A percentile compares a stretch with the other conserved stretches of the same genome.
These are phyloP conservation scores for Nematocida sp. DNA, from an alignment of 371 early-diverging fungal species.

Conservation along the genomic window DNA sequence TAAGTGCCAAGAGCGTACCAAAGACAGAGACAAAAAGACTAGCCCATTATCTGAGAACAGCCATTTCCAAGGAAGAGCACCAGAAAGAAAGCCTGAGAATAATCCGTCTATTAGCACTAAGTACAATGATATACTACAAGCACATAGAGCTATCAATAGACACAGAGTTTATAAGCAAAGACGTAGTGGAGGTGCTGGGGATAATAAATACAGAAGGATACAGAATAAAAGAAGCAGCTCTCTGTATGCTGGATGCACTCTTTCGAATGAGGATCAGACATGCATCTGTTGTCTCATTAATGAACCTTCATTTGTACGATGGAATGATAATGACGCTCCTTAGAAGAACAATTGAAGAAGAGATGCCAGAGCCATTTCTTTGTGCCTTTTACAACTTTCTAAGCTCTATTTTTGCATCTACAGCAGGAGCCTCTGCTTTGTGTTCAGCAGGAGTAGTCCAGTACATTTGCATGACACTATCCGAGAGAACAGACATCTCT, in stretches of 20 bases:
- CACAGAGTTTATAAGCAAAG: slow-evolving; percentile 40
- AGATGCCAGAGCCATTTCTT: slow-evolving; percentile 21
- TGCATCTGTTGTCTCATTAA: not conserved
- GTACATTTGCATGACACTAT: slow-evolving; percentile 35
- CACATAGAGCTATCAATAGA: slow-evolving; percentile 39
- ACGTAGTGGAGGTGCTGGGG: slow-evolving; percentile 13
- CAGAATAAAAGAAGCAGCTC: slow-evolving; percentile 22
- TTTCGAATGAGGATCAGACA: slow-evolving; percentile 39
- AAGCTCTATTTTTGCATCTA: slow-evolving; percentile 41
- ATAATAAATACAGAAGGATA: slow-evolving; percentile 8
- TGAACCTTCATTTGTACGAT: slow-evolving; percentile 24
- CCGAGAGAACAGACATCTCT: slow-evolving; percentile 9
- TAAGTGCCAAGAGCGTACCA: slow-evolving; percentile 10
- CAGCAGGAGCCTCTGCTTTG: slow-evolving; percentile 34
- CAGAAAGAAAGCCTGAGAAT: slow-evolving; percentile 9
- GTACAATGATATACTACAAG: slow-evolving; percentile 30
- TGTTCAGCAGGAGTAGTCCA: slow-evolving; percentile 42
- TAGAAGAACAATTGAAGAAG: not conserved
- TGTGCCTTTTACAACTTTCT: slow-evolving; percentile 29
- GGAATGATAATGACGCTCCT: slow-evolving; percentile 33
- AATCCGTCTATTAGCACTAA: slow-evolving; percentile 22
- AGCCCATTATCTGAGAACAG: not conserved
- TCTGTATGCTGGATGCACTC: slow-evolving; percentile 28
- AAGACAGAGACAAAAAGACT: slow-evolving; percentile 7
- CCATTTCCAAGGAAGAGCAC: not conserved